phyloP scores from a whole-genome alignment of 2,329 filamentous ascomycete genomes.

The Fusarium sp. region DNA sequence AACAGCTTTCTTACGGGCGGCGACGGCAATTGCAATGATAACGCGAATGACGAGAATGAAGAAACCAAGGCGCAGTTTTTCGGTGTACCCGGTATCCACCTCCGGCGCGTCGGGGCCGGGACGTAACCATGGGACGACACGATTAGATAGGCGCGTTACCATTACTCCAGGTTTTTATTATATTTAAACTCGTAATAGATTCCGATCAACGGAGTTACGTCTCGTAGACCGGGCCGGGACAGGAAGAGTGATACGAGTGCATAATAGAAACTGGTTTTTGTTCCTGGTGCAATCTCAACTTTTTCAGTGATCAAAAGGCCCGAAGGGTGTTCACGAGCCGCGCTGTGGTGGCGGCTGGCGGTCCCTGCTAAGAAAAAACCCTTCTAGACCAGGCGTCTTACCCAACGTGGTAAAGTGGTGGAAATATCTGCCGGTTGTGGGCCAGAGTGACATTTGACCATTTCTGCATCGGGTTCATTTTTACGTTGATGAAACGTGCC shows the following conservation, averaged over 20 bases:
- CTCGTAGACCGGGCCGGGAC: constrained; percentile 4
- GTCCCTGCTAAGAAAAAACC: constrained; percentile 1
- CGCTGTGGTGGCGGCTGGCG: constrained; percentile 30
- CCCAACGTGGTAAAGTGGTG: constrained; percentile 23
- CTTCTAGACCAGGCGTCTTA: constrained; percentile 13
- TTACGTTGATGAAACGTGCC: constrained; percentile 35
- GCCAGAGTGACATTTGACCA: constrained; percentile 6
- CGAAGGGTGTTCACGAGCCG: constrained; percentile 28
- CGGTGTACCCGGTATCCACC: constrained; percentile 35
- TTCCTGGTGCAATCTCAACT: constrained; percentile 4
- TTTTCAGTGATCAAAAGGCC: constrained; percentile 25
- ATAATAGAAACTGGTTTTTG: constrained; percentile 1
- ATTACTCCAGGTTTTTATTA: constrained; percentile 31
- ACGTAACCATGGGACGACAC: constrained; percentile 6
- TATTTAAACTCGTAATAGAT: constrained; percentile 29
- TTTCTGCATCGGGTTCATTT: constrained; percentile 4
- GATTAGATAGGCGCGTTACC: constrained; percentile 15
- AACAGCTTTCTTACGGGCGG: constrained; percentile 34
- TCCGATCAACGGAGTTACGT: constrained; percentile 11
- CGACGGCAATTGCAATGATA: neutral
- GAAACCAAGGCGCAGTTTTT: constrained; percentile 13
- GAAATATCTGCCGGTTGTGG: constrained; percentile 33
- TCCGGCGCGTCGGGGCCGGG: constrained; percentile 18
- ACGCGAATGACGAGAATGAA: neutral
- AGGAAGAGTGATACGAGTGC: neutral